Conservation (phyloP, 2,329 filamentous ascomycete species). For the Polychaeton citri region DNA sequence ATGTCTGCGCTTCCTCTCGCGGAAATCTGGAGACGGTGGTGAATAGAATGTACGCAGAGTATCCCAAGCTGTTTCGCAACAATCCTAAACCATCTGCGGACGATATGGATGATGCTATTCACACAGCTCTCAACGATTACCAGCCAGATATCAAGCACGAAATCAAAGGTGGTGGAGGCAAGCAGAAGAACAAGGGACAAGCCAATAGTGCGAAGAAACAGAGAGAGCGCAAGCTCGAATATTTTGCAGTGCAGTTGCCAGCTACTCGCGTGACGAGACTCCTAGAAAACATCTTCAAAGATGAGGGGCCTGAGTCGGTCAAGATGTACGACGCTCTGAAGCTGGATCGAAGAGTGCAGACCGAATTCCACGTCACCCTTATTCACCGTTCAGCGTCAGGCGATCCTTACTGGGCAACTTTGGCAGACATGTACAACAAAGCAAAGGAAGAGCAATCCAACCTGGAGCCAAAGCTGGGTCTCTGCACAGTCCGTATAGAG, state of each 20-base stretch:
- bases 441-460: conserved; percentile 24
- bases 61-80: conserved; percentile 58
- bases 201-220: conserved; percentile 27
- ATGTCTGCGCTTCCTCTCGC: conserved; percentile 63
- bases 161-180: conserved; percentile 45
- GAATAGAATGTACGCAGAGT: conserved; percentile 55
- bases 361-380: conserved; percentile 85
- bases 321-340: conserved; percentile 65
- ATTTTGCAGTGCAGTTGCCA: conserved; percentile 48
- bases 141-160: conserved; percentile 62
- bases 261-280: conserved; percentile 38
- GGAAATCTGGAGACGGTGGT: conserved; percentile 75
- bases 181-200: conserved; percentile 28
- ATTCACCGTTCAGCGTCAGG: conserved; percentile 61
- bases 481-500: conserved; percentile 50
- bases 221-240: conserved; percentile 46
- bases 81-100: conserved; percentile 52
- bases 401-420: conserved; percentile 61
- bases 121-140: conserved; percentile 62
- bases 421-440: conserved; percentile 44
- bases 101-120: conserved; percentile 68
- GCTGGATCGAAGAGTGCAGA: conserved; percentile 60
- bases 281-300: conserved; percentile 58
- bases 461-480: conserved; percentile 43
- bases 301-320: conserved; percentile 39